A percentile compares a stretch with the other conserved stretches of the same genome.
These are phyloP conservation scores for Metschnikowia koreensis DNA, from an alignment of 805 yeast species.

Conservation along the genomic window DNA sequence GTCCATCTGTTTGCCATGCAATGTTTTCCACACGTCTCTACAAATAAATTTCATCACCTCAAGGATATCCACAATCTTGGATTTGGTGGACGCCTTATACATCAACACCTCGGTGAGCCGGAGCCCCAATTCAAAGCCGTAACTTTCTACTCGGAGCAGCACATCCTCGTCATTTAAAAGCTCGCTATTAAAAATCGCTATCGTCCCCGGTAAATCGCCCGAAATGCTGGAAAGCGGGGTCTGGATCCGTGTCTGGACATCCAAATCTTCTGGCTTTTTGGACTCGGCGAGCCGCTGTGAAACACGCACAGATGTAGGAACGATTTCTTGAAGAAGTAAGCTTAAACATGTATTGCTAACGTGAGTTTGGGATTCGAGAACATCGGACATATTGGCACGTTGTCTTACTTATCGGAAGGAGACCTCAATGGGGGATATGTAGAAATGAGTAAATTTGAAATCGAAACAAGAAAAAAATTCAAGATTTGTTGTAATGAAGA, in stretches of 20 bases:
- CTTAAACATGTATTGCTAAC: conserved; percentile 60
- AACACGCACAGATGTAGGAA: conserved; percentile 69
- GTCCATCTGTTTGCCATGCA: conserved; percentile 86
- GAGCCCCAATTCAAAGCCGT: conserved; percentile 70
- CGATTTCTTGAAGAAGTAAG: conserved; percentile 68
- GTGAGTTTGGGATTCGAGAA: conserved; percentile 20
- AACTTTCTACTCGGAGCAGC: conserved; percentile 57
- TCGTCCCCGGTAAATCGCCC: conserved; percentile 43
- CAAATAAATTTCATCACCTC: conserved; percentile 91
- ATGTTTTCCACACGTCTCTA: conserved; percentile 81
- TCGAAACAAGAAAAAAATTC: no score
- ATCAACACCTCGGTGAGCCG: conserved; percentile 51
- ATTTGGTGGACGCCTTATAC: conserved; percentile 36
- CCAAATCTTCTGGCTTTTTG: conserved; percentile 7
- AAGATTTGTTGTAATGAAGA: no score
- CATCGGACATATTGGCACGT: conserved; percentile 4
- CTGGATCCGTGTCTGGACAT: conserved; percentile 25
- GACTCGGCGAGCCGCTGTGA: conserved; percentile 42
- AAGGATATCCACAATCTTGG: conserved; percentile 59
- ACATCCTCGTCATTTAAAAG: conserved; percentile 47
- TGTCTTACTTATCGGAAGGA: not conserved
- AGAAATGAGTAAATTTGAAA: no score
- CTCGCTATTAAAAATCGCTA: conserved; percentile 36
- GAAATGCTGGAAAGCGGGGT: conserved; percentile 29
- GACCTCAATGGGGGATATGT: not conserved